A percentile compares a stretch with the other conserved stretches of the same genome.
These are phyloP conservation scores for Blumeriella jaapii DNA, from an alignment of 2,329 filamentous ascomycete genomes.

Conservation along the genomic window DNA sequence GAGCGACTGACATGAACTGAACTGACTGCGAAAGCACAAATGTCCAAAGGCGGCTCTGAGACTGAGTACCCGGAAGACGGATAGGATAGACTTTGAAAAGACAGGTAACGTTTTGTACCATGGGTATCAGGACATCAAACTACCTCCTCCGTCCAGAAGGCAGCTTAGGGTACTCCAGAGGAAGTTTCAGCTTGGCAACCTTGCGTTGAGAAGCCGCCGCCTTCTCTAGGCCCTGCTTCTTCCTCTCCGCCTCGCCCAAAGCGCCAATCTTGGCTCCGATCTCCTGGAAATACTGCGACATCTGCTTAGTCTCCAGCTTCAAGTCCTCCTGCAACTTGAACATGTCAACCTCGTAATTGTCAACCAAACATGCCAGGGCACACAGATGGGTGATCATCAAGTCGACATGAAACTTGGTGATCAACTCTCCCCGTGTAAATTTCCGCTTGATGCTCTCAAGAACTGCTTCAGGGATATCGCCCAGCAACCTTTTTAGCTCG, in stretches of 20 bases:
- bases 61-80: neutral
- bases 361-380: slow-evolving; percentile 58
- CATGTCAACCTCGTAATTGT: slow-evolving; percentile 63
- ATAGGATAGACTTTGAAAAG: neutral
- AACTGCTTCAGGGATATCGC: slow-evolving; percentile 47
- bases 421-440: slow-evolving; percentile 51
- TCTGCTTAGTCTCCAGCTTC: slow-evolving; percentile 56
- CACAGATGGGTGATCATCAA: slow-evolving; percentile 63
- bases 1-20: too few relatives aligned
- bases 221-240: slow-evolving; percentile 46
- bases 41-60: too few relatives aligned
- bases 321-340: slow-evolving; percentile 60
- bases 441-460: slow-evolving; percentile 56
- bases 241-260: slow-evolving; percentile 35
- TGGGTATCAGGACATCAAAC: neutral
- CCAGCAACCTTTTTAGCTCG: slow-evolving; percentile 45
- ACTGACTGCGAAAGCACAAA: too few relatives aligned
- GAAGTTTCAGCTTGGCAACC: slow-evolving; percentile 63
- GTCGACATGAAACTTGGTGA: slow-evolving; percentile 63
- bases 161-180: slow-evolving; percentile 68
- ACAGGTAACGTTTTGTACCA: neutral
- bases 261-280: slow-evolving; percentile 54
- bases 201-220: slow-evolving; percentile 47
- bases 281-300: slow-evolving; percentile 63
- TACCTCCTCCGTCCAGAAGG: slow-evolving; percentile 19